These are phyloP conservation scores for Sutorius eximius DNA, from an alignment of 1,284 basidiomycete species.

Conservation along the genomic window DNA sequence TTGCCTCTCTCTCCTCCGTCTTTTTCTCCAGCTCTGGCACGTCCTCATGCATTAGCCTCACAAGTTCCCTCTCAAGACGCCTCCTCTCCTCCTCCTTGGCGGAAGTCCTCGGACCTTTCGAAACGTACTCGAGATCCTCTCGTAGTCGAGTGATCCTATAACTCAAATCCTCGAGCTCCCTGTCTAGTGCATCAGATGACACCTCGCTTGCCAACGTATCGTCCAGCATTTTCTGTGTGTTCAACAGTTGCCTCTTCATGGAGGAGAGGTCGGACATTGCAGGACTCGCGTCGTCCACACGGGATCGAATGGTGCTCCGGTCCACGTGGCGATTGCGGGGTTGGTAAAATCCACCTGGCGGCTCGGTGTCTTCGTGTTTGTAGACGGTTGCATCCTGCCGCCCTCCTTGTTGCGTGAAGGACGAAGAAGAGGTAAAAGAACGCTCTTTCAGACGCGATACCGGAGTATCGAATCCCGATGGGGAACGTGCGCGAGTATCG, in stretches of 20 bases:
- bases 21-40: constrained; percentile 89
- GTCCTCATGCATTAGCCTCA: constrained; percentile 87
- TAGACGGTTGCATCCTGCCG: constrained; percentile 92
- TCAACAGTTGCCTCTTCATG: constrained; percentile 76
- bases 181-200: constrained; percentile 82
- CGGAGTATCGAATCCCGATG: constrained; percentile 49
- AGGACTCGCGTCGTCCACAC: constrained; percentile 69
- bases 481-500: constrained; percentile 68
- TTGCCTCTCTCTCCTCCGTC: constrained; percentile 78
- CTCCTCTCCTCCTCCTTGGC: constrained; percentile 87
- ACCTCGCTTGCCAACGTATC: constrained; percentile 62
- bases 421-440: constrained; percentile 62
- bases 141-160: constrained; percentile 87
- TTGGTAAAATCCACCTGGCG: constrained; percentile 72
- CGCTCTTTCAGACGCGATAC: constrained; percentile 66
- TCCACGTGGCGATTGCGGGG: constrained; percentile 89
- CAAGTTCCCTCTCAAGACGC: constrained; percentile 85
- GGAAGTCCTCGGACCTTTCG: constrained; percentile 71
- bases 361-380: constrained; percentile 74
- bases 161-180: constrained; percentile 87
- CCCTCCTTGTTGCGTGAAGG: constrained; percentile 49
- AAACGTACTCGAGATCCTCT: constrained; percentile 91
- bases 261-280: constrained; percentile 66
- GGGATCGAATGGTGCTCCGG: constrained; percentile 78
- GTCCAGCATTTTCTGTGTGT: constrained; percentile 83